Conservation (phyloP, 176 grass and related monocot genomes). For the Oryza officinalis region DNA sequence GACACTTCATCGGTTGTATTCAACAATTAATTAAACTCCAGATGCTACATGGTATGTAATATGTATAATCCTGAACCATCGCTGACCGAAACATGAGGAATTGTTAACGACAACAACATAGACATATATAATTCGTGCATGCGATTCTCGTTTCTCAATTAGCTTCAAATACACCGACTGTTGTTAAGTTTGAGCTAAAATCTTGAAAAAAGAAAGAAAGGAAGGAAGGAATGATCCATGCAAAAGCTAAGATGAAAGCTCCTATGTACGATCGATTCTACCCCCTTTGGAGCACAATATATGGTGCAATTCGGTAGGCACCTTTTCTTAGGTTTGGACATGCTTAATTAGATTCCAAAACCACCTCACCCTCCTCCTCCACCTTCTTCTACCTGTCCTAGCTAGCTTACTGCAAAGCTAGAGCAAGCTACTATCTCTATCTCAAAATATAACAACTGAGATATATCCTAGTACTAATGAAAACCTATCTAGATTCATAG, state of each 20-base stretch:
- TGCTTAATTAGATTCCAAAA: slow-evolving; percentile 36
- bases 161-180: background rate
- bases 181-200: background rate
- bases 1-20: background rate
- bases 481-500: no score
- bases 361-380: slow-evolving; percentile 39
- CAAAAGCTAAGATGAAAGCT: background rate
- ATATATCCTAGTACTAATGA: no score
- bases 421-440: no score
- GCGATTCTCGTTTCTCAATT: background rate
- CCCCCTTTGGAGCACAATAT: background rate
- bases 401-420: background rate
- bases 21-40: background rate
- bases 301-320: slow-evolving; percentile 38
- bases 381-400: slow-evolving; percentile 12
- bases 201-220: background rate
- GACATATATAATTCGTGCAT: background rate
- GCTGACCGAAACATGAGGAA: background rate
- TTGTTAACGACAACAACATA: background rate
- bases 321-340: slow-evolving; percentile 34
- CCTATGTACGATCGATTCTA: background rate
- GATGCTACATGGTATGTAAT: background rate
- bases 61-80: background rate
- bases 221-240: slow-evolving; percentile 30
- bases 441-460: no score